Percentiles rank a stretch among this genome's conserved stretches.
Conservation (phyloP, 208 protist genomes). For the Tritrichomonas musculus region DNA sequence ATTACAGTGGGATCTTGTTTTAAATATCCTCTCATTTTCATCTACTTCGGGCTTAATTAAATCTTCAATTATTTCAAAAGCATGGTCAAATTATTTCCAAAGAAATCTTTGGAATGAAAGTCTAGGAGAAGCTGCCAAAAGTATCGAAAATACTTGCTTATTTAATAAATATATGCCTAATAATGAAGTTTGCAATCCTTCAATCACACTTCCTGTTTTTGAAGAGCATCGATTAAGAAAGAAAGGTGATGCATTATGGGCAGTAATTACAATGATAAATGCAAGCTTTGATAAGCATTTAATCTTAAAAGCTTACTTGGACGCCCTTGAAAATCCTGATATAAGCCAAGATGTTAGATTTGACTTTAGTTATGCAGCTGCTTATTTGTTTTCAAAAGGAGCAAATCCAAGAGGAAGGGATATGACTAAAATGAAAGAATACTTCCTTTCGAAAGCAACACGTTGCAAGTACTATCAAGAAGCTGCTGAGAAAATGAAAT, state of each 20-base stretch:
- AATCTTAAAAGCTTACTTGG: neutral
- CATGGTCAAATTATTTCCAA: neutral
- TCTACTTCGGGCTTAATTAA: neutral
- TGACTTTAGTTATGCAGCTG: neutral
- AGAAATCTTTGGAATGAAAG: neutral
- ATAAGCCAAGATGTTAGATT: neutral
- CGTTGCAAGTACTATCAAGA: no score
- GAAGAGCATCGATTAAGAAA: neutral
- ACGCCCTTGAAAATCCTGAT: neutral
- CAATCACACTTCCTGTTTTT: neutral
- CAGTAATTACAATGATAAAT: neutral
- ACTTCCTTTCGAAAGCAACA: no score
- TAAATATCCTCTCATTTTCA: neutral
- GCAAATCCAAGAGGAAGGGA: neutral
- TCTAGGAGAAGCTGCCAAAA: neutral
- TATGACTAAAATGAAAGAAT: no score
- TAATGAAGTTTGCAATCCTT: neutral
- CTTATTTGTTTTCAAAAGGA: neutral
- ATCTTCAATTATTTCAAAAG: neutral
- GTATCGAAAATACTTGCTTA: neutral
- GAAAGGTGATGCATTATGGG: neutral
- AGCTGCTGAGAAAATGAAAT: no score
- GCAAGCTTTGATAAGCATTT: no score
- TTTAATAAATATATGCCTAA: neutral
- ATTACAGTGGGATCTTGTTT: neutral